Percentiles rank a stretch among this genome's conserved stretches.
phyloP scores from a whole-genome alignment of 306 rosid species.

The Gynostemma pentaphyllum region DNA sequence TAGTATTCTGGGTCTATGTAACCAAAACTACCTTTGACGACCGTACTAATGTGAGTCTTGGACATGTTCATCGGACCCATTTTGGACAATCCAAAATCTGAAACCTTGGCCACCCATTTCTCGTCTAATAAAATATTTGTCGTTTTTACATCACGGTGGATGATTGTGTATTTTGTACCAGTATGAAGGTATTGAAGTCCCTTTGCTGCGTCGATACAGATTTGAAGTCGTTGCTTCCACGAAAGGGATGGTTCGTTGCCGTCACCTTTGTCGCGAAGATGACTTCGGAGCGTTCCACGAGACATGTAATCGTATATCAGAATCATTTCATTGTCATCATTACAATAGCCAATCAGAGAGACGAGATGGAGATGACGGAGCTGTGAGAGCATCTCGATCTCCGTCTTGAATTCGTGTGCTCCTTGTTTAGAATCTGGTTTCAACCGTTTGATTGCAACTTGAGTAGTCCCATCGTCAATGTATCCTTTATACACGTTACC shows the following conservation, averaged over 20 bases:
- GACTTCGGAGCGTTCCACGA: slow-evolving; percentile 9
- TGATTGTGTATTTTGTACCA: slow-evolving; percentile 15
- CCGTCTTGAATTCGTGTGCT: slow-evolving; percentile 23
- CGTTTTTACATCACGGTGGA: slow-evolving; percentile 42
- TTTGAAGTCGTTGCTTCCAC: slow-evolving; percentile 26
- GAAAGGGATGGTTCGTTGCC: slow-evolving; percentile 6
- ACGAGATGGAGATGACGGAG: too few relatives aligned
- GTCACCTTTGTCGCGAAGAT: slow-evolving; percentile 11
- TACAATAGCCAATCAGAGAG: too few relatives aligned
- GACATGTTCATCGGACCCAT: slow-evolving; percentile 6
- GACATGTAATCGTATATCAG: slow-evolving; percentile 30
- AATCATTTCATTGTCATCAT: slow-evolving; percentile 27
- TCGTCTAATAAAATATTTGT: slow-evolving; percentile 29
- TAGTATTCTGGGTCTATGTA: slow-evolving; percentile 24
- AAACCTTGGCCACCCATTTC: slow-evolving; percentile 32
- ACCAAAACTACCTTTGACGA: slow-evolving; percentile 16
- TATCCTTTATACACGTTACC: slow-evolving; percentile 31
- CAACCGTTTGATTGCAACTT: too few relatives aligned
- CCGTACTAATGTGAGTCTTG: slow-evolving; percentile 18
- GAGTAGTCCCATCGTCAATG: slow-evolving; percentile 4
- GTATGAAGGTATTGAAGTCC: slow-evolving; percentile 32
- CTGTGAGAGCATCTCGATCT: too few relatives aligned
- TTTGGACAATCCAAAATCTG: slow-evolving; percentile 34
- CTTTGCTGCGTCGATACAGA: slow-evolving; percentile 9
- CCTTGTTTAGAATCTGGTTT: slow-evolving; percentile 29